Evolutionary conservation across 164 flowering plant genomes (phyloP).

Genomic region (Vitis rotundifolia): DNA sequence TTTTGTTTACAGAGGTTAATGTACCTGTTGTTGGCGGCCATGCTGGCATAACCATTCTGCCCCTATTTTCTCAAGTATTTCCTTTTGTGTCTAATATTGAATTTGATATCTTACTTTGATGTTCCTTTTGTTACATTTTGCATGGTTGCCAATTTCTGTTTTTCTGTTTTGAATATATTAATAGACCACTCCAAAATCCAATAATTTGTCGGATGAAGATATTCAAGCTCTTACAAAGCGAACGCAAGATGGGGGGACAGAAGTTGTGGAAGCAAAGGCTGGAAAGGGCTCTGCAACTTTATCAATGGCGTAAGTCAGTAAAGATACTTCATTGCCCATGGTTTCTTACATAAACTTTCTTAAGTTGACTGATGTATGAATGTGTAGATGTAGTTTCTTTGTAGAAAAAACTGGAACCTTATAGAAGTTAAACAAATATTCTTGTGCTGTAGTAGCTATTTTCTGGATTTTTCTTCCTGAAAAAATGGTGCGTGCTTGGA

Average conservation of each 20-base stretch:
- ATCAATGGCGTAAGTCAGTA: constrained; percentile 91
- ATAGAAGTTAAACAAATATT: no score
- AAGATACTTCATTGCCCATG: neutral
- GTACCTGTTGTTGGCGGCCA: constrained; percentile 99
- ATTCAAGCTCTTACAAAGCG: constrained; percentile 79
- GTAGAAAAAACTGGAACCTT: neutral
- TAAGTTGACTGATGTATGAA: no score
- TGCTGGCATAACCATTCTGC: constrained; percentile 96
- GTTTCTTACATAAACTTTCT: neutral
- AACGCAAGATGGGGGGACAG: constrained; percentile 96
- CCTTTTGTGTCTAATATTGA: neutral
- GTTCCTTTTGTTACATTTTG: neutral
- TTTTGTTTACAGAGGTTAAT: constrained; percentile 62
- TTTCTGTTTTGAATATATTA: neutral
- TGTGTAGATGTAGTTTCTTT: neutral
- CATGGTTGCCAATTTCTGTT: neutral
- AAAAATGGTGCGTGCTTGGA: no score
- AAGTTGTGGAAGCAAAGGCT: constrained; percentile 98
- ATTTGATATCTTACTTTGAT: neutral
- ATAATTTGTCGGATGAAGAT: constrained; percentile 60
- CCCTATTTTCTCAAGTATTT: constrained; percentile 87
- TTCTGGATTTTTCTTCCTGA: no score
- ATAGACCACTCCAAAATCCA: constrained; percentile 82
- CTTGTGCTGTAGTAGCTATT: no score
- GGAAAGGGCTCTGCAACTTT: constrained; percentile 99